Conservation (phyloP, 73 alveolate genomes). For the Urostyla sp. region DNA sequence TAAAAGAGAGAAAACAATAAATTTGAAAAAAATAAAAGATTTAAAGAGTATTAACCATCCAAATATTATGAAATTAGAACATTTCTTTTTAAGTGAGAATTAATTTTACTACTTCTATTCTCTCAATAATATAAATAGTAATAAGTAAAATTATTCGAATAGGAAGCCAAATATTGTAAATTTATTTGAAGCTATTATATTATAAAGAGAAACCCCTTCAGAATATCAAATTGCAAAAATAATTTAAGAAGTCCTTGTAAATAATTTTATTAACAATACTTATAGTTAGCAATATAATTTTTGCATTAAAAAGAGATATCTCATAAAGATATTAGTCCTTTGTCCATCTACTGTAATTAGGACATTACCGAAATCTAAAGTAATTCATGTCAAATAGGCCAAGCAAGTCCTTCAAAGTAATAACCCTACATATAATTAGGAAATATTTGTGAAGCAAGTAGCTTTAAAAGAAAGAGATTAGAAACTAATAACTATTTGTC, state of each 20-base stretch:
- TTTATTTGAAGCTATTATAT: not conserved
- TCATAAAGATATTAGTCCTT: conserved; percentile 22
- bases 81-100: conserved; percentile 1
- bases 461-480: conserved; percentile 7
- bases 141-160: not conserved
- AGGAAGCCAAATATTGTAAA: not conserved
- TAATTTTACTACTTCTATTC: not conserved
- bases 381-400: no score
- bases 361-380: conserved; percentile 20
- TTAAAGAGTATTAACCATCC: conserved; percentile 11
- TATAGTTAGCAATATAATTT: conserved; percentile 9
- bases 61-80: not conserved
- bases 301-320: conserved; percentile 4
- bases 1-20: conserved; percentile 6
- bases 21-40: not conserved
- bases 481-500: conserved; percentile 27
- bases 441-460: conserved; percentile 41
- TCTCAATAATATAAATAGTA: not conserved
- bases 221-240: conserved; percentile 28
- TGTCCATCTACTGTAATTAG: not conserved
- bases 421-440: not conserved
- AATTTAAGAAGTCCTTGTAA: conserved; percentile 46
- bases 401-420: no score
- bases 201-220: conserved; percentile 31
- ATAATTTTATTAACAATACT: no score